Evolutionary conservation across 148 eudicot genomes (phyloP), one percentile per base, ranked within the genome.

Genomic region (Diospyros kaki): DNA sequence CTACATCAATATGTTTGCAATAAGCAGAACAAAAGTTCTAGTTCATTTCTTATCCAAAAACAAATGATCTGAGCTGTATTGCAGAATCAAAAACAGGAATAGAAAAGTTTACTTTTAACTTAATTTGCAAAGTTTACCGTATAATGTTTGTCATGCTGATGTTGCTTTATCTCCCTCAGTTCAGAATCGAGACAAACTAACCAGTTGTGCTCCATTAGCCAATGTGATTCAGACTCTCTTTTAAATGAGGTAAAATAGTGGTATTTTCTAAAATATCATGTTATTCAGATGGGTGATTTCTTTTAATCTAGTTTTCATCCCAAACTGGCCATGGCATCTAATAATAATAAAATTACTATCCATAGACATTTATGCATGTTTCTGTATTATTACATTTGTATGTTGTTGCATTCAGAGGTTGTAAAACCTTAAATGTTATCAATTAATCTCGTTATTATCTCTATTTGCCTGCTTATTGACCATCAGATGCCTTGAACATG

Each of bases 171-270:
- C 52, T 79, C 28, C 72, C 75, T 70, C 97, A 96, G 99, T 87
- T 87, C 94, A 71, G 97, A 87, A 82, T 96, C 98, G 79, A 85
- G 81, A 55, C 99, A 93, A 81, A 93, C 98, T 68, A 91, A 96
- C 80, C 94, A 89, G 80, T 81, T 96, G 76, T 96, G 99, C 80
- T 93, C 99, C 71, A 91, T 93, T 81, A 93, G 87, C 83, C 94
- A 83, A 42, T 96, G 99, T 87, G 91, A 96, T 82, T 86, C 94
- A 59, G 73, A 91, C 87, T 96, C 99, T 73, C 98, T 96, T 75
- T 83, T 89, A 69, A 96, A 93, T 78, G 97, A 96, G 97, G 99
- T 96, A 88, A 70, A n/a, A 38, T 45, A 54, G 66, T 68, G 45
- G 7, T 13, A 46, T 39, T 15, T 15, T 17, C 17, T 46, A 73